These are phyloP conservation scores for Bigelowiella natans DNA, from an alignment of 78 protist genomes.

Conservation along the genomic window DNA sequence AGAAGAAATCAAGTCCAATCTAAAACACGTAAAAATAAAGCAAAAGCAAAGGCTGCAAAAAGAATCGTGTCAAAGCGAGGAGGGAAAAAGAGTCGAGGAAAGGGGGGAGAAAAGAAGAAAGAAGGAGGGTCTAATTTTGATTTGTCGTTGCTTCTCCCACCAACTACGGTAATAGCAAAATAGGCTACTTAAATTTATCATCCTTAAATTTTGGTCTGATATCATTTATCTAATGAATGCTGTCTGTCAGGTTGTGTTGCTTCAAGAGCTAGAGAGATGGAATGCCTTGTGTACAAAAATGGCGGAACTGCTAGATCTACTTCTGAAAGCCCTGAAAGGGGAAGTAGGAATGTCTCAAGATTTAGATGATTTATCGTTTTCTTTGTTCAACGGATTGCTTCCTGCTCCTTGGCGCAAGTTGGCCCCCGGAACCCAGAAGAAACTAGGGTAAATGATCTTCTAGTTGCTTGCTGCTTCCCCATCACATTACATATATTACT, in stretches of 20 bases:
- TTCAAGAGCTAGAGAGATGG: slow-evolving; percentile 79
- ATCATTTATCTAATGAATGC: too few relatives aligned
- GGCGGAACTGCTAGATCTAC: slow-evolving; percentile 36
- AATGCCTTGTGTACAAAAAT: slow-evolving; percentile 53
- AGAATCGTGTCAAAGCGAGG: too few relatives aligned
- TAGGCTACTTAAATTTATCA: too few relatives aligned
- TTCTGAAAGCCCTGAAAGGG: slow-evolving; percentile 67
- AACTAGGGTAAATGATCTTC: too few relatives aligned
- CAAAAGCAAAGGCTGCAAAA: neutral
- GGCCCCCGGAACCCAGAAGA: slow-evolving; percentile 63
- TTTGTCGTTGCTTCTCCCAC: neutral
- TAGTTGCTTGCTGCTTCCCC: too few relatives aligned
- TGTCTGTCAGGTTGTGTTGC: slow-evolving; percentile 69
- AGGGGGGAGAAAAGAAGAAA: too few relatives aligned
- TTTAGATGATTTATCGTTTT: slow-evolving; percentile 55
- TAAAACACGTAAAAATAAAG: neutral
- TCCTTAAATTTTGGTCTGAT: too few relatives aligned
- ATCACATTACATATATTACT: too few relatives aligned
- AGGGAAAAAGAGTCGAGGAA: too few relatives aligned
- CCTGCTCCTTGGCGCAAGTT: slow-evolving; percentile 60
- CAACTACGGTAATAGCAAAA: too few relatives aligned
- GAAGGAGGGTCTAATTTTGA: too few relatives aligned
- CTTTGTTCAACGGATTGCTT: slow-evolving; percentile 59
- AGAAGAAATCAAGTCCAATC: neutral
- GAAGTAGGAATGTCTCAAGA: slow-evolving; percentile 68